Evolutionary conservation across 768 basidiomycete genomes (phyloP).

Genomic region (Mycena sanguinolenta): DNA sequence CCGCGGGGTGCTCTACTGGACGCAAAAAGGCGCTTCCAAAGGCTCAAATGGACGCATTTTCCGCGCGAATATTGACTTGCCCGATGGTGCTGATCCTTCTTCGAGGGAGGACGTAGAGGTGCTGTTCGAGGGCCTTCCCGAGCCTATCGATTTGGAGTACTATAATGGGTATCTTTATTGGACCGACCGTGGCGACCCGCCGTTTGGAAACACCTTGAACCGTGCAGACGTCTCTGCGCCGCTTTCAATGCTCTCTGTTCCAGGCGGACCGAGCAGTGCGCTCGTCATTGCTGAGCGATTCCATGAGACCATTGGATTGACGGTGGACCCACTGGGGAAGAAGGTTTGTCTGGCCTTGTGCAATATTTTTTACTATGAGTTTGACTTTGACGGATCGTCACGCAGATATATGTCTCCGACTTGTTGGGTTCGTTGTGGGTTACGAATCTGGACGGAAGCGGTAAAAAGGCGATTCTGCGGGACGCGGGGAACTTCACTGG

Average conservation of each 20-base stretch:
- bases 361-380: background rate
- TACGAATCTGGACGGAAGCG: constrained; percentile 27
- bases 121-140: constrained; percentile 26
- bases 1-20: constrained; percentile 35
- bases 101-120: constrained; percentile 16
- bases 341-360: too few relatives aligned
- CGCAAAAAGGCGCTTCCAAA: constrained; percentile 35
- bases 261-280: constrained; percentile 17
- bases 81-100: background rate
- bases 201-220: constrained; percentile 34
- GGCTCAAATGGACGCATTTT: constrained; percentile 26
- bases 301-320: constrained; percentile 36
- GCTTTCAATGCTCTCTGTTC: background rate
- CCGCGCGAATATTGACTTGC: constrained; percentile 25
- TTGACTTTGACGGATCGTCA: background rate
- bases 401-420: constrained; percentile 32
- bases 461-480: constrained; percentile 29
- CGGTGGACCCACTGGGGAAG: constrained; percentile 21
- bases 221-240: constrained; percentile 27
- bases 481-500: constrained; percentile 34
- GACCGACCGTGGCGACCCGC: constrained; percentile 35
- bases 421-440: constrained; percentile 35
- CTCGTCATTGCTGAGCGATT: constrained; percentile 33
- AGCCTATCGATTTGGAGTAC: constrained; percentile 31
- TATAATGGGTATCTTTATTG: constrained; percentile 24